Percentiles rank a stretch among this genome's conserved stretches.
Conservation (phyloP, 2,329 filamentous ascomycete species). For the Atkinsonella hypoxylon region DNA sequence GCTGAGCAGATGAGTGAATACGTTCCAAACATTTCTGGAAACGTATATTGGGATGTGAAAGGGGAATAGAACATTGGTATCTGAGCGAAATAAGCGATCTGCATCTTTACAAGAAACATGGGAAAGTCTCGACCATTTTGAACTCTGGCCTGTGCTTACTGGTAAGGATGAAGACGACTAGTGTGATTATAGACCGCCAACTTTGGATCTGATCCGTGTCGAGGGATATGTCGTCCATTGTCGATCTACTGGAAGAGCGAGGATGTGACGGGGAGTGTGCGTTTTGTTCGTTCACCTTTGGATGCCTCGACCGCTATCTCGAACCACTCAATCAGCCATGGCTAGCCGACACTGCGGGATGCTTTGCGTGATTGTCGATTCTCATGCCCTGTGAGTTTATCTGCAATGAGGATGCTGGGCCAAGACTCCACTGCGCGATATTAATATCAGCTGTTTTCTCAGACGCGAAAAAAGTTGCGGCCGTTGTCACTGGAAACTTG, state of each 20-base stretch:
- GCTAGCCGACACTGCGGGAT: neutral
- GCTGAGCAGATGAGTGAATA: slow-evolving; percentile 23
- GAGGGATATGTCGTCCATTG: slow-evolving; percentile 6
- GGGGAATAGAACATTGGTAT: slow-evolving; percentile 57
- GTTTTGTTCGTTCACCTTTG: neutral
- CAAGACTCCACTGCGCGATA: neutral
- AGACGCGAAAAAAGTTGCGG: neutral
- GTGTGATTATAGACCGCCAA: slow-evolving; percentile 59
- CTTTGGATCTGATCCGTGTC: slow-evolving; percentile 34
- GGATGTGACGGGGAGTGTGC: neutral
- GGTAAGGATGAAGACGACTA: slow-evolving; percentile 56
- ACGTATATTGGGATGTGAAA: slow-evolving; percentile 52
- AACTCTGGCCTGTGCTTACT: slow-evolving; percentile 38
- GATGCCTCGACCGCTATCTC: neutral
- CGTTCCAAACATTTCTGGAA: slow-evolving; percentile 37
- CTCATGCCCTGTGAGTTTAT: neutral
- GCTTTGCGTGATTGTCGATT: neutral
- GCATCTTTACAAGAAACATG: neutral
- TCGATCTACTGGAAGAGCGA: neutral
- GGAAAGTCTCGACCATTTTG: neutral
- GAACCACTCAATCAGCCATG: neutral
- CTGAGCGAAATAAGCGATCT: slow-evolving; percentile 16
- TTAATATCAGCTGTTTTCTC: neutral
- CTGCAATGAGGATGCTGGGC: neutral
- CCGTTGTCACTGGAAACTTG: neutral